Percentiles rank a stretch among this genome's conserved stretches.
Conservation (phyloP, 2,329 filamentous ascomycete genomes). For the Penicillium sp. region DNA sequence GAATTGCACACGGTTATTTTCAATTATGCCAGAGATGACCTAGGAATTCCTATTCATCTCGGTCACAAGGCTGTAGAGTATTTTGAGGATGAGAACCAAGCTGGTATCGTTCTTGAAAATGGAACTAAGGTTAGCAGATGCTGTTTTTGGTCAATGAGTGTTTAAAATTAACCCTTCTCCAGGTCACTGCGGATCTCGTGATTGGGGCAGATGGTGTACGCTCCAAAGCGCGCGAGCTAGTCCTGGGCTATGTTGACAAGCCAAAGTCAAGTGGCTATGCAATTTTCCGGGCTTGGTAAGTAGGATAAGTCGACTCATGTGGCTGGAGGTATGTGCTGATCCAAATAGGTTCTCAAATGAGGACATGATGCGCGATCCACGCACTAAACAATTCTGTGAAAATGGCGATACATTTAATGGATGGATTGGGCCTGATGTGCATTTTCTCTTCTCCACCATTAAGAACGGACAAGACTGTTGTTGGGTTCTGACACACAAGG, state of each 20-base stretch:
- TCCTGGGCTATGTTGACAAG: constrained; percentile 39
- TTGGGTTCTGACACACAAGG: constrained; percentile 58
- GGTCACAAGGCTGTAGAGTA: constrained; percentile 55
- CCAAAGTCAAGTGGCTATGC: constrained; percentile 36
- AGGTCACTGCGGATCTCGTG: constrained; percentile 48
- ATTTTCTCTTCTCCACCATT: constrained; percentile 51
- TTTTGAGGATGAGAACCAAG: constrained; percentile 53
- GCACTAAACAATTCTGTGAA: constrained; percentile 51
- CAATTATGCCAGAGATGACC: constrained; percentile 56
- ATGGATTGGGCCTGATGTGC: constrained; percentile 53
- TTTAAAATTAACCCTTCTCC: neutral
- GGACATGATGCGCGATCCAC: constrained; percentile 23
- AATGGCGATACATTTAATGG: constrained; percentile 54
- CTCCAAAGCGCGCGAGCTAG: constrained; percentile 53
- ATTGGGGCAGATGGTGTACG: constrained; percentile 59
- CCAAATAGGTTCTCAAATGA: constrained; percentile 20
- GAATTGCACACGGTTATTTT: constrained; percentile 63
- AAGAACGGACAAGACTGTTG: constrained; percentile 55
- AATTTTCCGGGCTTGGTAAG: constrained; percentile 28
- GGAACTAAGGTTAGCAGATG: constrained; percentile 44
- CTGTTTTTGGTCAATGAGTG: too few relatives aligned
- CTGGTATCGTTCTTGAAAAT: constrained; percentile 54
- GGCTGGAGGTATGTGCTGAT: neutral
- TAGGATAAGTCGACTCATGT: neutral
- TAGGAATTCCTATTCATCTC: constrained; percentile 58